Evolutionary conservation across 768 basidiomycete species (phyloP).

Genomic region (Tricholoma bakamatsutake): DNA sequence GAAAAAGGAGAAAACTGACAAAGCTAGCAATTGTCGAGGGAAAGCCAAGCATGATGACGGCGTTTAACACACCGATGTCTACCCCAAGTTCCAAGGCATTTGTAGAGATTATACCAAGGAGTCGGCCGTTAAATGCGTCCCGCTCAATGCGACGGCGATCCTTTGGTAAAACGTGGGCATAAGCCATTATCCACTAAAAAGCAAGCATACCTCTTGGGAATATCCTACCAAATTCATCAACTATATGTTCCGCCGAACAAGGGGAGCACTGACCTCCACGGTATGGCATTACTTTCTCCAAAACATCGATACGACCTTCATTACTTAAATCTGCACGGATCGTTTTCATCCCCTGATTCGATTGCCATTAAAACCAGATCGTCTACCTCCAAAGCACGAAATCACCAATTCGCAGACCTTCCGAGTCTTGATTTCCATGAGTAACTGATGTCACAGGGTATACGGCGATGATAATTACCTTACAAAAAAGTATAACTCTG

Average conservation of each 20-base stretch:
- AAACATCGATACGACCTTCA: slow-evolving; percentile 71
- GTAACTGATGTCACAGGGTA: not conserved
- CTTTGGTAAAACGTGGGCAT: slow-evolving; percentile 25
- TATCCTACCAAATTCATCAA: slow-evolving; percentile 44
- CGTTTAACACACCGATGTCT: slow-evolving; percentile 87
- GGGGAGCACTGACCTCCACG: slow-evolving; percentile 56
- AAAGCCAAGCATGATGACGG: slow-evolving; percentile 86
- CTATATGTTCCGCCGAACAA: not conserved
- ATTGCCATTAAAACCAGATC: slow-evolving; percentile 13
- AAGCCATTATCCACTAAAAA: not conserved
- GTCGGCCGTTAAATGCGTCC: slow-evolving; percentile 78
- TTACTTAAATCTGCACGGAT: slow-evolving; percentile 64
- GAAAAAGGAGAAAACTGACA: slow-evolving; percentile 33
- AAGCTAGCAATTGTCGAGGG: slow-evolving; percentile 77
- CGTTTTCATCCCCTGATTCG: slow-evolving; percentile 67
- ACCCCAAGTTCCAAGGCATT: slow-evolving; percentile 89
- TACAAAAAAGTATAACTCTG: slow-evolving; percentile 85
- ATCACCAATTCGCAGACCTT: slow-evolving; percentile 78
- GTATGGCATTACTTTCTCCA: slow-evolving; percentile 74
- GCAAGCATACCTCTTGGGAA: slow-evolving; percentile 49
- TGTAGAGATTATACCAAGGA: slow-evolving; percentile 84
- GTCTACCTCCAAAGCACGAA: not conserved
- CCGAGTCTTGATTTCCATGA: slow-evolving; percentile 46
- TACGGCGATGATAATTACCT: slow-evolving; percentile 34
- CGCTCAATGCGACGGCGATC: slow-evolving; percentile 81